Evolutionary conservation across 345 rosid genomes (phyloP).

Genomic region (Fremontodendron californicum): DNA sequence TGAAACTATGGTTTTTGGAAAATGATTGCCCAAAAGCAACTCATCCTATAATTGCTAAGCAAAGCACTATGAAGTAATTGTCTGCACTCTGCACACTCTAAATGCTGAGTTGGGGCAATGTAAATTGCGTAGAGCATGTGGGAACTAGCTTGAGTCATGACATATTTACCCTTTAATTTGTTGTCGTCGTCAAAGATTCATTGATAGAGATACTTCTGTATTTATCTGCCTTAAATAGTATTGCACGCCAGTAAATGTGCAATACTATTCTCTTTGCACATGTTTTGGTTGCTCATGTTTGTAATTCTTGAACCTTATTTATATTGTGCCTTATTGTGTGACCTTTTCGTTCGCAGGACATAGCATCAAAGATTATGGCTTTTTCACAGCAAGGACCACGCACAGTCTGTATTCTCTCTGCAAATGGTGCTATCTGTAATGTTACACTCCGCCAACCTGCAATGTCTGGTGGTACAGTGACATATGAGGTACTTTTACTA

Average conservation of each 20-base stretch:
- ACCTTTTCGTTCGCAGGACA: constrained; percentile 49
- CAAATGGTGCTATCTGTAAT: constrained; percentile 72
- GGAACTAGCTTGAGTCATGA: background rate
- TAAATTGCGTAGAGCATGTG: background rate
- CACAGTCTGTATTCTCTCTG: constrained; percentile 79
- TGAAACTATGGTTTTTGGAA: background rate
- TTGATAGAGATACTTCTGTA: too few species aligned
- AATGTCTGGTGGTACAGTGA: constrained; percentile 42
- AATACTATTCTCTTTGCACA: background rate
- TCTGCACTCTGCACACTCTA: background rate
- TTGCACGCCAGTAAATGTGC: background rate
- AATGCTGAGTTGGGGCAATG: background rate
- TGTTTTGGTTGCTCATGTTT: background rate
- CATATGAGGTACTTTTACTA: constrained; percentile 62
- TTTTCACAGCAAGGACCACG: constrained; percentile 84
- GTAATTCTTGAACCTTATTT: background rate
- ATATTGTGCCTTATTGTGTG: background rate
- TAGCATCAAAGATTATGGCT: constrained; percentile 59
- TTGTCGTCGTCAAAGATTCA: background rate
- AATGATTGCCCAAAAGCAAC: background rate
- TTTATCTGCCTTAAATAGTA: background rate
- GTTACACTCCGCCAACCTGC: constrained; percentile 66
- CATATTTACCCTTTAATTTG: background rate
- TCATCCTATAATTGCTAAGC: background rate
- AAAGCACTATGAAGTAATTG: background rate